These are phyloP conservation scores for Venturiaceae sp. DNA, from an alignment of 2,329 filamentous ascomycete genomes.

Conservation along the genomic window DNA sequence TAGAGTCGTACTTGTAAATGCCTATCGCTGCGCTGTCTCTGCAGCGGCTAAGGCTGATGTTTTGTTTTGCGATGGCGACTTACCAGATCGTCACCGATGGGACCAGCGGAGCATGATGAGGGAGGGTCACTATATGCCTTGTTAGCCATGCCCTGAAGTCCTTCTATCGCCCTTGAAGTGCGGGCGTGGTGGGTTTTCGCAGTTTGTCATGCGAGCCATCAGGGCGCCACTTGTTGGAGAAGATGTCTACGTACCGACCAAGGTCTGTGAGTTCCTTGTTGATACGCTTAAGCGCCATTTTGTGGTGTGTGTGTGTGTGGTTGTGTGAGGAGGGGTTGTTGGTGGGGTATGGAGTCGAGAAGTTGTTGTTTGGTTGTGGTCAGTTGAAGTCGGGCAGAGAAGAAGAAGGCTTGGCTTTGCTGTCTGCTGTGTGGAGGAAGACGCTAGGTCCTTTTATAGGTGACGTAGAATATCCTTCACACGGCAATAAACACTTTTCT, in stretches of 20 bases:
- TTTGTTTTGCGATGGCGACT: conserved; percentile 30
- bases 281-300: conserved; percentile 86
- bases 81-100: conserved; percentile 97
- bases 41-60: not conserved
- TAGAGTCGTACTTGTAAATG: not conserved
- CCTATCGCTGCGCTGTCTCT: not conserved
- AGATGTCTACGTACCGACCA: conserved; percentile 54
- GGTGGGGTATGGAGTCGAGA: not conserved
- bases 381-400: not conserved
- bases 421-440: not conserved
- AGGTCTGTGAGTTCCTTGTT: conserved; percentile 90
- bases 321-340: not conserved
- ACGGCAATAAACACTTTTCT: too few relatives aligned
- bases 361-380: not conserved
- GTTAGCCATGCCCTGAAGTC: conserved; percentile 21
- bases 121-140: conserved; percentile 69
- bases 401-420: not conserved
- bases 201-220: conserved; percentile 27
- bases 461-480: not conserved
- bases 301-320: conserved; percentile 17
- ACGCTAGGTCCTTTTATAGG: not conserved
- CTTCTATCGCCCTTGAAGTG: not conserved
- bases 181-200: not conserved
- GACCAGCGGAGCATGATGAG: conserved; percentile 96
- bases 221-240: conserved; percentile 10